Evolutionary conservation across 306 rosid species (phyloP).

Genomic region (Lagenaria siceraria): DNA sequence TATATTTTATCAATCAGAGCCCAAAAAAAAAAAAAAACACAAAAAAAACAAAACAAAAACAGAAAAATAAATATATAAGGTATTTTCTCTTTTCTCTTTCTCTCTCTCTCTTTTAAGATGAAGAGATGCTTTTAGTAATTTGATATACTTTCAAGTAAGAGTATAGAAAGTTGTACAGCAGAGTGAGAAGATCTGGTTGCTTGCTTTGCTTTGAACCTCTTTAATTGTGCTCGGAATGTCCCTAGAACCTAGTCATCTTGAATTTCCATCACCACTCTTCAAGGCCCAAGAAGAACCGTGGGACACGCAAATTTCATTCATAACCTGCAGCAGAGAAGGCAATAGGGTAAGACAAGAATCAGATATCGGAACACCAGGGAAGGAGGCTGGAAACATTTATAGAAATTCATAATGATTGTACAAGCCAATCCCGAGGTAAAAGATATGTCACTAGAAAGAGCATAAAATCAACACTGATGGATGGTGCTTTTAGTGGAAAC

Average conservation of each 20-base stretch:
- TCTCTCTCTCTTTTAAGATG: not conserved
- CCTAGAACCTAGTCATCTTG: conserved; percentile 14
- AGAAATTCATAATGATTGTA: not conserved
- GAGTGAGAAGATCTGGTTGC: not conserved
- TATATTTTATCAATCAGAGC: not conserved
- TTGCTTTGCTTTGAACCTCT: not conserved
- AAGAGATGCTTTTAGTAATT: not conserved
- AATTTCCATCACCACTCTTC: conserved; percentile 49
- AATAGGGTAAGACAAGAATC: not conserved
- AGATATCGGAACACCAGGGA: not conserved
- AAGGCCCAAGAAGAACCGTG: conserved; percentile 58
- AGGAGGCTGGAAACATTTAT: not conserved
- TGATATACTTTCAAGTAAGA: not conserved
- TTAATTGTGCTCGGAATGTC: not conserved
- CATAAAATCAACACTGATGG: not conserved
- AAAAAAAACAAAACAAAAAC: not conserved
- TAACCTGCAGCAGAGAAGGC: conserved; percentile 43
- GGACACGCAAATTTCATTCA: conserved; percentile 57
- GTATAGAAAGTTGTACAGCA: conserved; percentile 1
- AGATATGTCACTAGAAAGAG: not conserved
- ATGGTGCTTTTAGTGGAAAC: not conserved
- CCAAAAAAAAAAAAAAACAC: no score
- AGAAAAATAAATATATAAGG: not conserved
- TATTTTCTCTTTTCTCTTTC: not conserved
- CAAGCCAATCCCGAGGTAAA: not conserved